A percentile compares a stretch with the other conserved stretches of the same genome.
These are phyloP conservation scores for Fusarium anthophilum DNA, from an alignment of 2,329 filamentous ascomycete species.

Conservation along the genomic window DNA sequence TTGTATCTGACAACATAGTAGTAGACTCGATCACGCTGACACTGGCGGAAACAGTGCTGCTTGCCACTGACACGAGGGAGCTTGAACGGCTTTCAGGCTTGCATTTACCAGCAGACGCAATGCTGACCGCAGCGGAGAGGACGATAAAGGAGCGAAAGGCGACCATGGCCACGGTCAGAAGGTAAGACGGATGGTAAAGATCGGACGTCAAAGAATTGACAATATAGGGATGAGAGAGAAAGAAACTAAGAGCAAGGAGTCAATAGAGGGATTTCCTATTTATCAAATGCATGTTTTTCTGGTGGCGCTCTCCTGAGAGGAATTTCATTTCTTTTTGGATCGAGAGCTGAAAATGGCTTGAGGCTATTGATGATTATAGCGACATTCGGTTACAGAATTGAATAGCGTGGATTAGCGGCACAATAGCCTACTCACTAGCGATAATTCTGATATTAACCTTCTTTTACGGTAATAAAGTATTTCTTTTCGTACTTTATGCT, in stretches of 20 bases:
- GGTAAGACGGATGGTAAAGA: not conserved
- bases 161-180: not conserved
- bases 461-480: fast-evolving
- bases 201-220: not conserved
- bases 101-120: not conserved
- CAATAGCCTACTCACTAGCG: not conserved
- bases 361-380: not conserved
- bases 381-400: not conserved
- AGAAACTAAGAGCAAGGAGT: fast-evolving
- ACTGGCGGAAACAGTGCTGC: not conserved
- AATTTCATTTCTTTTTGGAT: not conserved
- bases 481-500: fast-evolving
- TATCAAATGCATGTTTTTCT: not conserved
- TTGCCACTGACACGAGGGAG: fast-evolving
- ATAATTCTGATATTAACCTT: not conserved
- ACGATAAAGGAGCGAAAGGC: not conserved
- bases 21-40: not conserved
- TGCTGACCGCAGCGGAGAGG: fast-evolving
- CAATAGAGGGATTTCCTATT: fast-evolving
- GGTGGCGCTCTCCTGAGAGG: not conserved
- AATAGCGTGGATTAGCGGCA: not conserved
- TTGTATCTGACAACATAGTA: not conserved
- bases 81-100: not conserved
- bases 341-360: not conserved
- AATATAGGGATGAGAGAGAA: not conserved